phyloP scores from a whole-genome alignment of 2,329 filamentous ascomycete species.

The Bimuria novae-zelandiae region DNA sequence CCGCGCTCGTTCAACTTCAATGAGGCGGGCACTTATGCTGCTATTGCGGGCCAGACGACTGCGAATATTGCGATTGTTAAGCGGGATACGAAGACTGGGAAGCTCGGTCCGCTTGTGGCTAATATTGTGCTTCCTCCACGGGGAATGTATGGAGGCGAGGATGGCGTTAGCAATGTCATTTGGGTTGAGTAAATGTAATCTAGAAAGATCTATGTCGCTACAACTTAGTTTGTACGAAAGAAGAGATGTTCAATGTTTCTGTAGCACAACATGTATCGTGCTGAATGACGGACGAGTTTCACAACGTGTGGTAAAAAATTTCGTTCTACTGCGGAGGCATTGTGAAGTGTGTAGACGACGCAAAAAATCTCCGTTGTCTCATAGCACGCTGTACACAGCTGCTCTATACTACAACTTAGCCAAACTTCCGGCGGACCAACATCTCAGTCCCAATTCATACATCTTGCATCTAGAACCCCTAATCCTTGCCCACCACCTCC shows the following conservation, averaged over 20 bases:
- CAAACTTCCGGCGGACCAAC: too few relatives aligned
- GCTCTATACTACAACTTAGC: too few relatives aligned
- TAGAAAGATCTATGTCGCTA: not conserved
- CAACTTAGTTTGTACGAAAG: not conserved
- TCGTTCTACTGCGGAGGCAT: too few relatives aligned
- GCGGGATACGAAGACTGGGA: slow-evolving; percentile 33
- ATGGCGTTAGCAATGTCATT: slow-evolving; percentile 41
- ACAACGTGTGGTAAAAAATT: too few relatives aligned
- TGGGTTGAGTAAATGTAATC: slow-evolving; percentile 35
- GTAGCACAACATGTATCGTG: too few relatives aligned
- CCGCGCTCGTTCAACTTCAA: slow-evolving; percentile 44
- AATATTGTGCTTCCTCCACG: slow-evolving; percentile 31
- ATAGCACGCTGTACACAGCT: too few relatives aligned
- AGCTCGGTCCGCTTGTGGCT: slow-evolving; percentile 29
- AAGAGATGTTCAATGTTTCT: too few relatives aligned
- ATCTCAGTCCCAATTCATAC: too few relatives aligned
- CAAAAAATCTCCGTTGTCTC: too few relatives aligned
- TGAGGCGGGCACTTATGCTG: slow-evolving; percentile 36
- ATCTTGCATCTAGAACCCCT: too few relatives aligned
- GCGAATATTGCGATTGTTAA: slow-evolving; percentile 39
- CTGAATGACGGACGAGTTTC: too few relatives aligned
- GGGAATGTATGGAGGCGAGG: slow-evolving; percentile 36
- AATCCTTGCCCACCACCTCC: not conserved
- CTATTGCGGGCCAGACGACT: slow-evolving; percentile 40
- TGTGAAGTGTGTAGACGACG: too few relatives aligned